Base-by-base conservation (phyloP, 2,329 filamentous ascomycete genomes). In the Magnaporthiopsis rhizophila region DNA sequence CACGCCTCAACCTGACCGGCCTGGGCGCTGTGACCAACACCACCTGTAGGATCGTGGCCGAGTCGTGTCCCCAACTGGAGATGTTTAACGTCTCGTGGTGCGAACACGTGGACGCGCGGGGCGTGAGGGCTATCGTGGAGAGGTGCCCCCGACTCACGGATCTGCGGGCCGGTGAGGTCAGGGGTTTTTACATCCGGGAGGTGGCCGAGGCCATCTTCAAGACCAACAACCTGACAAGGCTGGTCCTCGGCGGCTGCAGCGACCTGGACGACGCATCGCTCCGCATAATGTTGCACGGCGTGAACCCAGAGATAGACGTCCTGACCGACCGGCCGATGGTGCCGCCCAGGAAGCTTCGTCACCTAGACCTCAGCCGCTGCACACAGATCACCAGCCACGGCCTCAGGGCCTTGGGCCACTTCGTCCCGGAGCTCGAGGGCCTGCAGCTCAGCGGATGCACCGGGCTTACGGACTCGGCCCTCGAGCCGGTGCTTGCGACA, bases 51-150 rank as follows among this genome's bases (percentile, higher is more conserved):
- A 91, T 96, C 66, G 89, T 99, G 66, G 88, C 91, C 0, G 82
- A 89, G 63, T 88, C 89, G 56, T 98, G 94, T 70, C 87, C 88
- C 1, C 87, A 89, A 61, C 80, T 99, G n/a, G 88, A 96, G 74
- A 83, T 85, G 64, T 83, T 98, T 68, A 96, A 97, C 71, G 85
- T 98, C 26, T 96, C 92, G 0, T 98, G 94, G 92, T 99, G 95
- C 78, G 88, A 87, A 68, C 89, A 92, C 66, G 86, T 97, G 72
- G 89, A 95, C 71, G 89, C 91, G 11, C 80, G 84, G 15, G 93
- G 92, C 5, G 79, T 98, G 64, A 86, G 83, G 67, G 83, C 84
- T 62, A 83, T 99, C 2, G 79, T 97, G 0, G 81, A 89, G 66
- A 83, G 83, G 2, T 98, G 95, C 71, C 80, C 83, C 0, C 87